Percentiles rank a stretch among this genome's conserved stretches.
phyloP scores from a whole-genome alignment of 1,139 yeast species.

The Cylindricascospora bacillispora region DNA sequence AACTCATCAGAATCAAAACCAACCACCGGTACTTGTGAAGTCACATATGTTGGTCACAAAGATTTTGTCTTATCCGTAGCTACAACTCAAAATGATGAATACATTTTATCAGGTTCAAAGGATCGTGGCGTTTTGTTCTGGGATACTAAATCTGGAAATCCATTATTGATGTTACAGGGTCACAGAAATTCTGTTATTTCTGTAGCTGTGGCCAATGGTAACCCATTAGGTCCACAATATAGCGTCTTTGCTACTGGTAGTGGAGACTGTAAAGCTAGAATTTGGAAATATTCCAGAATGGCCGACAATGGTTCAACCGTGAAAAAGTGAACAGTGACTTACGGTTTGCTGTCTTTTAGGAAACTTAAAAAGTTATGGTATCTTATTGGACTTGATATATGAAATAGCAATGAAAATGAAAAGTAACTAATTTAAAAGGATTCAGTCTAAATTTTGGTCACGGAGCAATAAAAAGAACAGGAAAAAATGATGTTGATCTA shows the following conservation, averaged over 20 bases:
- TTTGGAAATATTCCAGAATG: slow-evolving; percentile 50
- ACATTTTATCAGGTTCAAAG: slow-evolving; percentile 87
- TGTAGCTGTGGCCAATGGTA: slow-evolving; percentile 77
- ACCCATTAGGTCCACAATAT: slow-evolving; percentile 41
- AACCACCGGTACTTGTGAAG: slow-evolving; percentile 59
- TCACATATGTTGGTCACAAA: slow-evolving; percentile 90
- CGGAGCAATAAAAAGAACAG: too few species aligned
- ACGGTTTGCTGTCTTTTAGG: too few species aligned
- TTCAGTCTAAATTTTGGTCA: too few species aligned
- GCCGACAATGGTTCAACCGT: neutral
- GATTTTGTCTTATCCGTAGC: slow-evolving; percentile 93
- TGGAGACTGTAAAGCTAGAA: slow-evolving; percentile 95
- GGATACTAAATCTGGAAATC: slow-evolving; percentile 90
- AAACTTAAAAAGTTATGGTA: too few species aligned
- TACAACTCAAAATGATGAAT: slow-evolving; percentile 86
- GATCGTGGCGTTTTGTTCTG: slow-evolving; percentile 96
- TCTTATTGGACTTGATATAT: too few species aligned
- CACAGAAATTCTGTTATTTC: slow-evolving; percentile 93
- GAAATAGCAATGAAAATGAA: too few species aligned
- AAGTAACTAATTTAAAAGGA: too few species aligned
- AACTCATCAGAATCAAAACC: slow-evolving; percentile 23
- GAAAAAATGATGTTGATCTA: too few species aligned
- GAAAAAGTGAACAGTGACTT: too few species aligned
- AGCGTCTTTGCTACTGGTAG: slow-evolving; percentile 92
- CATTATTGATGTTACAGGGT: slow-evolving; percentile 91